Evolutionary conservation across 2,329 filamentous ascomycete genomes (phyloP).

Genomic region (Plenodomus lindquistii): DNA sequence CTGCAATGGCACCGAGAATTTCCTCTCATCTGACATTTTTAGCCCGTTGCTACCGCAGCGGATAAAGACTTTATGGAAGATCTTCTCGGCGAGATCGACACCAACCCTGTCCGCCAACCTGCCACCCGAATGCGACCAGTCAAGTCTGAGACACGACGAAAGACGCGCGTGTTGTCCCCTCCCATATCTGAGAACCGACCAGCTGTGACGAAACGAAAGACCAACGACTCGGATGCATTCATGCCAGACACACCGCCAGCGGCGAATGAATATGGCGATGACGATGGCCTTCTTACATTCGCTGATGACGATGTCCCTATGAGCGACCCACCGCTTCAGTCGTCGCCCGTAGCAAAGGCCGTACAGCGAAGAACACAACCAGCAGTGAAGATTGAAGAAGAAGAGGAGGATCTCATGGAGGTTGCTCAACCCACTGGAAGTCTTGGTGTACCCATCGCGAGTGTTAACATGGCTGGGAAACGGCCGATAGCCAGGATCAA

Average conservation of each 20-base stretch:
- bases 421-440: slow-evolving; percentile 75
- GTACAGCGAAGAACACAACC: slow-evolving; percentile 69
- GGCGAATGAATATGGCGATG: slow-evolving; percentile 51
- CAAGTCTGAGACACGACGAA: slow-evolving; percentile 76
- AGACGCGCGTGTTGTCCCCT: slow-evolving; percentile 79
- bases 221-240: slow-evolving; percentile 47
- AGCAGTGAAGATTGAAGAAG: slow-evolving; percentile 63
- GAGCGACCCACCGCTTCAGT: slow-evolving; percentile 78
- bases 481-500: slow-evolving; percentile 73
- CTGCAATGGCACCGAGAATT: background rate
- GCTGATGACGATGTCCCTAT: slow-evolving; percentile 71
- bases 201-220: slow-evolving; percentile 22
- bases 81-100: slow-evolving; percentile 85
- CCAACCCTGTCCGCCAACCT: slow-evolving; percentile 65
- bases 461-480: slow-evolving; percentile 83
- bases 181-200: slow-evolving; percentile 57
- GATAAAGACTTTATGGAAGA: slow-evolving; percentile 86
- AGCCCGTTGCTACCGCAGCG: slow-evolving; percentile 79
- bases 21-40: slow-evolving; percentile 21
- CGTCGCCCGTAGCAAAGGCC: slow-evolving; percentile 81
- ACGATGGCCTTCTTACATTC: slow-evolving; percentile 61
- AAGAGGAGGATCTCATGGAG: slow-evolving; percentile 83
- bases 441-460: slow-evolving; percentile 64
- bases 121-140: slow-evolving; percentile 64
- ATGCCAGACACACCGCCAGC: slow-evolving; percentile 48